A percentile compares a stretch with the other conserved stretches of the same genome.
These are phyloP conservation scores for Colletotrichum sublineola DNA, from an alignment of 2,329 filamentous ascomycete species.

Conservation along the genomic window DNA sequence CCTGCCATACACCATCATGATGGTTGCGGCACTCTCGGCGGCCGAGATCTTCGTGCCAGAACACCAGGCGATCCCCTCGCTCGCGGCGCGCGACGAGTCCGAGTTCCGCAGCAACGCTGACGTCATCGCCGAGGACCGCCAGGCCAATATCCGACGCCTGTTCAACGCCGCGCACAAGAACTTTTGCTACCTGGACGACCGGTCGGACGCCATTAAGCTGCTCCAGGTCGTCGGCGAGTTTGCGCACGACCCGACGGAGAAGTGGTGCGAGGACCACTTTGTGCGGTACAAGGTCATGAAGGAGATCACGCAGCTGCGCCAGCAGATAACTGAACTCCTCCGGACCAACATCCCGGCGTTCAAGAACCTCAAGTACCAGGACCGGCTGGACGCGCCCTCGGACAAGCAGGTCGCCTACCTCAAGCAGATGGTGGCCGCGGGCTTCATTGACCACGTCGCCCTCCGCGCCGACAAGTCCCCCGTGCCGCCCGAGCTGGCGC, in stretches of 20 bases:
- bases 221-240: constrained; percentile 91
- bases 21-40: constrained; percentile 90
- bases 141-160: constrained; percentile 71
- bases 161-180: constrained; percentile 81
- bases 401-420: constrained; percentile 81
- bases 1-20: constrained; percentile 85
- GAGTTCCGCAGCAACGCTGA: constrained; percentile 74
- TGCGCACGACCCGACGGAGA: constrained; percentile 77
- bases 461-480: constrained; percentile 91
- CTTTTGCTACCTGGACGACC: constrained; percentile 85
- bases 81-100: constrained; percentile 61
- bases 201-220: constrained; percentile 89
- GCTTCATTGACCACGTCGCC: constrained; percentile 94
- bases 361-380: constrained; percentile 67
- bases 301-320: constrained; percentile 86
- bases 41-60: constrained; percentile 90
- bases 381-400: constrained; percentile 70
- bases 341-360: constrained; percentile 78
- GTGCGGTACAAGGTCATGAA: constrained; percentile 88
- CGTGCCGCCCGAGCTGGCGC: constrained; percentile 73
- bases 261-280: constrained; percentile 87
- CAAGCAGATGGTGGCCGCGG: constrained; percentile 91
- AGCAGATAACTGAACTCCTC: constrained; percentile 86
- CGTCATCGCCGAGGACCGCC: constrained; percentile 77
- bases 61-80: constrained; percentile 76